Conservation (phyloP, 2,329 filamentous ascomycete genomes). For the Colletotrichum noveboracense region DNA sequence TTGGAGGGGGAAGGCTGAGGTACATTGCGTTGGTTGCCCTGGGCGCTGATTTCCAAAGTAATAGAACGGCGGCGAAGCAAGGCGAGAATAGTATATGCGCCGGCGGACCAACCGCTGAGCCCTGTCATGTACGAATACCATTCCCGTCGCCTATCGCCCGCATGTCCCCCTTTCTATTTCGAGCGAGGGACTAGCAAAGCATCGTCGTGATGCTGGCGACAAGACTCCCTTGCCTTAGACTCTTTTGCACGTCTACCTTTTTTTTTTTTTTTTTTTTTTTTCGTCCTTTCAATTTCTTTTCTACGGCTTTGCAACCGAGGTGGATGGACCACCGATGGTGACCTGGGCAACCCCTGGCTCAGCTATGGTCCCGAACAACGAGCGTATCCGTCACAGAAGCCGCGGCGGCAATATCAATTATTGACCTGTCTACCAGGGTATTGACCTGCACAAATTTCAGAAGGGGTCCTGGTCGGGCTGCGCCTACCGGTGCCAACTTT, state of each 20-base stretch:
- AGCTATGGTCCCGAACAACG: background rate
- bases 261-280: background rate
- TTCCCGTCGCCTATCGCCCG: background rate
- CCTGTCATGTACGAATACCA: background rate
- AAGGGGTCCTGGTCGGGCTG: background rate
- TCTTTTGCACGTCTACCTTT: background rate
- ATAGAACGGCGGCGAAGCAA: background rate
- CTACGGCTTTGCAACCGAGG: background rate
- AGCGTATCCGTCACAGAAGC: background rate
- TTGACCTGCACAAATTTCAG: background rate
- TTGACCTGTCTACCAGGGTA: background rate
- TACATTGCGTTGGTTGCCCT: background rate
- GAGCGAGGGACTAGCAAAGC: background rate
- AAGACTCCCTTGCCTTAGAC: background rate
- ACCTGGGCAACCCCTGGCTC: background rate
- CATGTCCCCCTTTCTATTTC: background rate
- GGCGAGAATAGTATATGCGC: conserved; percentile 9
- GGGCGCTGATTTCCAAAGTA: background rate
- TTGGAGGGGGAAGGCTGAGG: background rate
- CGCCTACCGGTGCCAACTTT: background rate
- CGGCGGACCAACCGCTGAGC: background rate
- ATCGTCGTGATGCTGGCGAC: background rate
- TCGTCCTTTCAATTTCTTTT: background rate
- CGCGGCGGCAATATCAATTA: background rate
- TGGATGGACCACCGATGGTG: background rate